phyloP scores from a whole-genome alignment of 305 asterid species.

The Plantago rigida region DNA sequence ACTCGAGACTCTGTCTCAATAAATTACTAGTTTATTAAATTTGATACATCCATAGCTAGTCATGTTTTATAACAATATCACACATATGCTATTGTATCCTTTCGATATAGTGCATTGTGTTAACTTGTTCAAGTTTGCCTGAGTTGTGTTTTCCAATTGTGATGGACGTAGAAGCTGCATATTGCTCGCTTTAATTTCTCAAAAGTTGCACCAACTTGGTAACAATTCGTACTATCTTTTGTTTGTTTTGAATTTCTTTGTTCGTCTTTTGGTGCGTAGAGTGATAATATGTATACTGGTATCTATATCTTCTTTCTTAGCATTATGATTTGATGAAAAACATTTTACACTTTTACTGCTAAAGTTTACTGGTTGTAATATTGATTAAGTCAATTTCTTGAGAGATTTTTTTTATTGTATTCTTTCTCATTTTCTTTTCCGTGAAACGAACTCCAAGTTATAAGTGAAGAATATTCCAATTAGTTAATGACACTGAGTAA shows the following conservation, averaged over 20 bases:
- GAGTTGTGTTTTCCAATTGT: background rate
- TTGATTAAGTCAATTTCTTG: background rate
- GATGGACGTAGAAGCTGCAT: background rate
- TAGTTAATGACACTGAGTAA: background rate
- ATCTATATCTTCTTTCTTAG: background rate
- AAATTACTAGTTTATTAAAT: too few species aligned
- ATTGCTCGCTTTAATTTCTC: constrained; percentile 5
- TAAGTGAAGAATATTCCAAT: background rate
- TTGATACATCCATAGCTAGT: too few species aligned
- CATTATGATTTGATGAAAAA: background rate
- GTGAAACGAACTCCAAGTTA: background rate
- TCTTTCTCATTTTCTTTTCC: background rate
- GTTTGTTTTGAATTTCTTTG: background rate
- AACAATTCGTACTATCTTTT: too few species aligned
- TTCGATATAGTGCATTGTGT: too few species aligned
- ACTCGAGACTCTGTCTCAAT: background rate
- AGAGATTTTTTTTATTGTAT: background rate
- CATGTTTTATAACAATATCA: too few species aligned
- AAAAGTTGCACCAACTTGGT: background rate
- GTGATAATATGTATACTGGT: background rate
- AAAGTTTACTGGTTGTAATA: background rate
- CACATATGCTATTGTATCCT: too few species aligned
- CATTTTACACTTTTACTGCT: background rate
- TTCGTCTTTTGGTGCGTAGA: background rate
- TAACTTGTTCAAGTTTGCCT: background rate